Base-by-base conservation (phyloP, 1,139 yeast species). In the Protomyces pachydermus region DNA sequence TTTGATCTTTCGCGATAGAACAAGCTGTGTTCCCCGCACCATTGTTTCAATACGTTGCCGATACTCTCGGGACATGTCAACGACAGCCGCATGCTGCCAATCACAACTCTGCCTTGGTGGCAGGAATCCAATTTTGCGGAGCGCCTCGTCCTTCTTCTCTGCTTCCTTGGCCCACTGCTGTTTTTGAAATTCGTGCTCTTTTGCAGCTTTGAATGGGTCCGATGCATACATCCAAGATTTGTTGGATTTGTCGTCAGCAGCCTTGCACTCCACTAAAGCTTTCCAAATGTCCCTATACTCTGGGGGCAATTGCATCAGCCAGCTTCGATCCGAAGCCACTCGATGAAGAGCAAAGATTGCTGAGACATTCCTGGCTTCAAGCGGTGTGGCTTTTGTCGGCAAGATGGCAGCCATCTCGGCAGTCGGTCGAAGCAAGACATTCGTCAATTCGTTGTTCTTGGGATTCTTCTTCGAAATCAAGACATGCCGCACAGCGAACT, bases 321-420 rank as follows among this genome's bases (percentile, higher is more conserved):
- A 58, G 16, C 54, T 58, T n/a, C 53, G 45, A 70, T 91, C 90
- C 69, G 86, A 85, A 67, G 84, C 88, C 16, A 93, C 81, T 37
- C 97, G 79, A 72, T 85, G 91, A 67, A 93, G 74, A 0, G 93
- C 91, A 71, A 86, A 89, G 0, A 97, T 91, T 0, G 98, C 97
- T 0, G 91, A 90, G 72, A 82, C 82, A 73, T 91, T 96, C 60
- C 97, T 81, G 1, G 98, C 97, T 71, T 91, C 98, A 51, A 90
- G 79, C 8, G 95, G 82, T 0, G 97, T 89, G 61, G 82, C 86
- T 70, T 87, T 88, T 0, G 90, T 85, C n/a, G 76, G 74, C 20
- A 84, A 79, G 8, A 79, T 68, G 25, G 78, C 78, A 3, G 73
- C 64, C 14, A 50, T 61, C 38, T 73, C 75, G 5, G 76, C 74